Evolutionary conservation across 2,329 filamentous ascomycete species (phyloP).

Genomic region (Magnaporthiopsis incrustans): DNA sequence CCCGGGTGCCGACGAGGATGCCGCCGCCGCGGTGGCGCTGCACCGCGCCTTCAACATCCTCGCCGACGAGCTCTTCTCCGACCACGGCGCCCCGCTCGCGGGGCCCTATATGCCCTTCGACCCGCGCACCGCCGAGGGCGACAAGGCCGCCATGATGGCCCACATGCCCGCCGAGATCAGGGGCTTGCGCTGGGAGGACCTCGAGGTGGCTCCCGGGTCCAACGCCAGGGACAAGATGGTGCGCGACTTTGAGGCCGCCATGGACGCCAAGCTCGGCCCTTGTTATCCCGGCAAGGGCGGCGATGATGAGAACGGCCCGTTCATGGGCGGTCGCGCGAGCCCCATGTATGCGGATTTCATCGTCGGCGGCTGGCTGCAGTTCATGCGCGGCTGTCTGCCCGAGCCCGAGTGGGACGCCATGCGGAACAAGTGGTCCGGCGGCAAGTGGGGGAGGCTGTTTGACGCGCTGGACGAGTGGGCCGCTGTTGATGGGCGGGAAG

Average conservation of each 20-base stretch:
- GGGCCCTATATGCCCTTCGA: conserved; percentile 39
- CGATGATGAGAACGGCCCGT: conserved; percentile 30
- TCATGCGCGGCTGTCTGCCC: conserved; percentile 32
- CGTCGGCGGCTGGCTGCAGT: conserved; percentile 47
- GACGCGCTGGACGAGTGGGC: conserved; percentile 31
- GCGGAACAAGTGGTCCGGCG: conserved; percentile 36
- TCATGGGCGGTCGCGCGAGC: conserved; percentile 34
- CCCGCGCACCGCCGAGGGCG: conserved; percentile 33
- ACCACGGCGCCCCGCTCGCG: conserved; percentile 30
- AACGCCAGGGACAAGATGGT: conserved; percentile 7
- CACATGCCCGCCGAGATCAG: conserved; percentile 28
- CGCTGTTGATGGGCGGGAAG: background rate
- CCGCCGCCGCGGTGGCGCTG: conserved; percentile 30
- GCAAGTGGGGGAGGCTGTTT: conserved; percentile 40
- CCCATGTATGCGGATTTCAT: conserved; percentile 47
- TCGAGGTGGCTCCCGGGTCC: conserved; percentile 18
- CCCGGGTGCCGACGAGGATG: conserved; percentile 22
- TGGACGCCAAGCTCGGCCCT: background rate
- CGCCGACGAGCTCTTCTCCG: conserved; percentile 46
- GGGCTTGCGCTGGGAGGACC: conserved; percentile 34
- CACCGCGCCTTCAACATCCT: conserved; percentile 38
- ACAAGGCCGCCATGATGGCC: conserved; percentile 38
- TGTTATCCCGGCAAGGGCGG: conserved; percentile 26
- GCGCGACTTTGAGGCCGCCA: conserved; percentile 1
- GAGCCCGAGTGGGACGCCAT: conserved; percentile 38